A percentile compares a stretch with the other conserved stretches of the same genome.
Conservation (phyloP, 176 grass and related monocot species). For the Elaeis guineensis region DNA sequence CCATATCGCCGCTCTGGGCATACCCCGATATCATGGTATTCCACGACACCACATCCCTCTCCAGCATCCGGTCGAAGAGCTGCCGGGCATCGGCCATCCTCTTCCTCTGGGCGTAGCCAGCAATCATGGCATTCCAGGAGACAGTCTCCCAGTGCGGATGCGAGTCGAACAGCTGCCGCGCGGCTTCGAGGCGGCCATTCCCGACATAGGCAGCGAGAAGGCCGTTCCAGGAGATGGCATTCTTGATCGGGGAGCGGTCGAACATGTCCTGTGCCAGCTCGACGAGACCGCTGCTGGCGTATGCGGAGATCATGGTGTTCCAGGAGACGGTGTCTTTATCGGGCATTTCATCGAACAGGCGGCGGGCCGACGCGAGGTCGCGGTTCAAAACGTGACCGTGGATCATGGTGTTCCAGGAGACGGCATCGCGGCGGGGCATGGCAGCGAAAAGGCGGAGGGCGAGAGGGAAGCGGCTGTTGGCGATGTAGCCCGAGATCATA, state of each 20-base stretch:
- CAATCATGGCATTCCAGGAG: slow-evolving; percentile 89
- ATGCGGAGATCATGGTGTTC: slow-evolving; percentile 79
- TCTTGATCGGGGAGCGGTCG: slow-evolving; percentile 50
- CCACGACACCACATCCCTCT: slow-evolving; percentile 64
- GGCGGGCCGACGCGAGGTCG: slow-evolving; percentile 44
- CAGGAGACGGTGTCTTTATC: slow-evolving; percentile 57
- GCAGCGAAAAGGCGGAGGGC: slow-evolving; percentile 41
- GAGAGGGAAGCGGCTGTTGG: slow-evolving; percentile 46
- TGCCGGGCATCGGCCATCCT: slow-evolving; percentile 40
- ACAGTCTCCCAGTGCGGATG: slow-evolving; percentile 63
- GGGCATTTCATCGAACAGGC: slow-evolving; percentile 73
- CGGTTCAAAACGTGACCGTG: slow-evolving; percentile 34
- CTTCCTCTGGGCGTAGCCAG: slow-evolving; percentile 48
- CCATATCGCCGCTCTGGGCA: slow-evolving; percentile 58
- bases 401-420: slow-evolving; percentile 86
- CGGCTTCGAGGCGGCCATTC: slow-evolving; percentile 51
- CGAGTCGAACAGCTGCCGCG: slow-evolving; percentile 55
- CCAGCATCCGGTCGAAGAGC: slow-evolving; percentile 66
- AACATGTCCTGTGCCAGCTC: slow-evolving; percentile 59
- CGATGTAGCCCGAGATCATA: slow-evolving; percentile 75
- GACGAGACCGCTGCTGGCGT: slow-evolving; percentile 55
- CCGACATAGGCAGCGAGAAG: slow-evolving; percentile 68
- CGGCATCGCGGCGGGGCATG: slow-evolving; percentile 51
- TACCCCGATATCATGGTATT: slow-evolving; percentile 77
- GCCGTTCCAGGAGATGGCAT: slow-evolving; percentile 80